phyloP scores from a whole-genome alignment of 495 filamentous ascomycete genomes.

The Podospora didyma region DNA sequence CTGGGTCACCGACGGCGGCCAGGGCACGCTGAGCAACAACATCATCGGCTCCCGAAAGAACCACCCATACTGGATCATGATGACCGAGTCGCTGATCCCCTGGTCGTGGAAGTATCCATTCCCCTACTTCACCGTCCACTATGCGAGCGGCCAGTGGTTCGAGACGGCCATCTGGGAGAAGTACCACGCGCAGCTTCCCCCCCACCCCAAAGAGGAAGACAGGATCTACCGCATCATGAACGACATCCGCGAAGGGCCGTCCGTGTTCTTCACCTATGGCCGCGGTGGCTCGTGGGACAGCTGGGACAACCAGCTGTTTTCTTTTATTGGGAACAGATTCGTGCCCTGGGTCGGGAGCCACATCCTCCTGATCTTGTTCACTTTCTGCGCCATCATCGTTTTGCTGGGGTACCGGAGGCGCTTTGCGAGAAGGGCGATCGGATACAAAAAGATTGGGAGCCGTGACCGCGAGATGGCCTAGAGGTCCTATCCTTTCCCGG shows the following conservation, averaged over 20 bases:
- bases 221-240: slow-evolving; percentile 27
- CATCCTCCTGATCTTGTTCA: not conserved
- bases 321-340: slow-evolving; percentile 5
- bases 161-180: slow-evolving; percentile 77
- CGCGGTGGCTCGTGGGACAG: slow-evolving; percentile 30
- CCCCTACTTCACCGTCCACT: slow-evolving; percentile 86
- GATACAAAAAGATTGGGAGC: no score
- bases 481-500: no score
- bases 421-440: no score
- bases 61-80: slow-evolving; percentile 76
- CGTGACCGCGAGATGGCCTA: no score
- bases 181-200: slow-evolving; percentile 35
- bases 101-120: slow-evolving; percentile 74
- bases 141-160: slow-evolving; percentile 76
- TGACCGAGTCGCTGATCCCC: slow-evolving; percentile 62
- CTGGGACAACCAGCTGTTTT: slow-evolving; percentile 23
- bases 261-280: slow-evolving; percentile 34
- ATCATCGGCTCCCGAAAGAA: slow-evolving; percentile 74
- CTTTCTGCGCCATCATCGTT: not conserved
- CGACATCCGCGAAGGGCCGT: slow-evolving; percentile 27
- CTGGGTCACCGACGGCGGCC: slow-evolving; percentile 72
- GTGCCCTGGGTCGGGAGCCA: slow-evolving; percentile 6
- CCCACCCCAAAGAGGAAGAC: slow-evolving; percentile 2
- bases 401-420: not conserved
- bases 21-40: slow-evolving; percentile 84